Evolutionary conservation across 1,284 basidiomycete genomes (phyloP).

Genomic region (Fistulina hepatica): DNA sequence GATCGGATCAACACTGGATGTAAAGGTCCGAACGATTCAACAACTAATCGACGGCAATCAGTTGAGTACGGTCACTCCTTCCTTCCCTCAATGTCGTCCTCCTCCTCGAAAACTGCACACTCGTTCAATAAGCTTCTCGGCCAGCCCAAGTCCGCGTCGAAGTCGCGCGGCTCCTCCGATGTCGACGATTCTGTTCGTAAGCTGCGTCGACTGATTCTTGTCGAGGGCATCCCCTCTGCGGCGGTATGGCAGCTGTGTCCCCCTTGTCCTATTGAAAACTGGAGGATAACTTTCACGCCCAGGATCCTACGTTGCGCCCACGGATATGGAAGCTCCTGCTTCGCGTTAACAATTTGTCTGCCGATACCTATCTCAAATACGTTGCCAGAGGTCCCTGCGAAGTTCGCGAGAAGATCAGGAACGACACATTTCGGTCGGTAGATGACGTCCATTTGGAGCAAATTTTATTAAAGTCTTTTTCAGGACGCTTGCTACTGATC

Average conservation of each 20-base stretch:
- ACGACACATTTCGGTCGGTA: constrained; percentile 64
- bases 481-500: constrained; percentile 90
- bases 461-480: constrained; percentile 5
- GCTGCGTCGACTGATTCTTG: constrained; percentile 71
- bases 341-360: constrained; percentile 65
- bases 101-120: constrained; percentile 43
- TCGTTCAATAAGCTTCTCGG: constrained; percentile 70
- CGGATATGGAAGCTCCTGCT: constrained; percentile 90
- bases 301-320: constrained; percentile 70
- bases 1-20: no score
- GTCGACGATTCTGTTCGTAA: constrained; percentile 74
- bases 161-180: constrained; percentile 53
- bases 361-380: constrained; percentile 71
- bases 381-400: constrained; percentile 77
- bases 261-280: constrained; percentile 3
- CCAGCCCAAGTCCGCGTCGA: constrained; percentile 53
- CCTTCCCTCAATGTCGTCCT: constrained; percentile 19
- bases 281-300: constrained; percentile 4
- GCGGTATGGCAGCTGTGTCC: constrained; percentile 29
- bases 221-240: constrained; percentile 76
- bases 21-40: no score
- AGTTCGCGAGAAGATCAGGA: constrained; percentile 82
- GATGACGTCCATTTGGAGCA: neutral
- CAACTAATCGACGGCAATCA: no score
- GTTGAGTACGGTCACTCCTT: neutral